Evolutionary conservation across 768 basidiomycete species (phyloP), one percentile per base, ranked within the genome.

Genomic region (Suillus tomentosus): DNA sequence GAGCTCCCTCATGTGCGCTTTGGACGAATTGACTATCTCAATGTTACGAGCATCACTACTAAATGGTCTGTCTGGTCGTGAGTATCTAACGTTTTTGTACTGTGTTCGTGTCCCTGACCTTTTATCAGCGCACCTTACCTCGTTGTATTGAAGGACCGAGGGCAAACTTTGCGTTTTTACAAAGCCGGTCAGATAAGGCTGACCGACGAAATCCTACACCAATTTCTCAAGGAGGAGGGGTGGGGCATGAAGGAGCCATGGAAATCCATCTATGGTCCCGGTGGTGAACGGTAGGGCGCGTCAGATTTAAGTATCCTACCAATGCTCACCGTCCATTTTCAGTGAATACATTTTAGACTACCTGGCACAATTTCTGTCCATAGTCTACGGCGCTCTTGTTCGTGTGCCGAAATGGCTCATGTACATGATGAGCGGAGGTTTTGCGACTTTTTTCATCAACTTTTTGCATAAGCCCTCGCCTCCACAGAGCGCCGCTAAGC

Each of bases 61-160:
- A 90, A 90, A 71, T 96, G 95, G 95, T 79, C 74, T 42, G 74
- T 96, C 56, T 95, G 93, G 92, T 84, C 85, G 95, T 95, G 73
- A 64, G 87, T 83, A 34, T 68, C 42, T 17, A n/a, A 6, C 14
- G 4, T 59, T 19, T 45, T 47, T 67, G 60, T 0, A 64, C 58
- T 11, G 15, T 54, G 39, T 60, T n/a, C 51, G 11, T 17, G 24
- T 63, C 5, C 14, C 62, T 63, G 36, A 66, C 22, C 9, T 56
- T 62, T 51, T 61, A 17, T 27, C 65, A 95, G 94, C 69, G 92
- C 91, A 3, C 95, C 95, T 0, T 84, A 84, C 64, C 75, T 95
- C 34, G 86, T 95, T 36, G 77, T 95, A 22, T 67, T 87, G 55
- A 85, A 83, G 55, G 84, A 95, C 68, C 82, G 90, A 37, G 94